phyloP scores from a whole-genome alignment of 2,329 filamentous ascomycete species.

The Talaromyces funiculosus region DNA sequence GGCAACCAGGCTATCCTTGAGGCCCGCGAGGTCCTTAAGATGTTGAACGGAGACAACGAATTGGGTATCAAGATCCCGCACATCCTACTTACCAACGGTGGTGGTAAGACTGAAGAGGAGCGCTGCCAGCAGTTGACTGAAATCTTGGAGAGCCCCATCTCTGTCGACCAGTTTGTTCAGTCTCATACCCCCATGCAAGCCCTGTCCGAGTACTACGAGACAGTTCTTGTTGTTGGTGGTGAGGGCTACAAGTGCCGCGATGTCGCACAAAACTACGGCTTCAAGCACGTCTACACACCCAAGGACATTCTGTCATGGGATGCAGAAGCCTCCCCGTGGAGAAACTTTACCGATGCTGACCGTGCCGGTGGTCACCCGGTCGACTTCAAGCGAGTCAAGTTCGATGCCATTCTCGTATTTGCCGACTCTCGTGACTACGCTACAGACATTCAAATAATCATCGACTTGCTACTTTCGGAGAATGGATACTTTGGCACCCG shows the following conservation, averaged over 20 bases:
- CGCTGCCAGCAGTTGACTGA: conserved; percentile 62
- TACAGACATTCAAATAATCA: conserved; percentile 70
- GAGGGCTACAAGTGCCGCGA: conserved; percentile 70
- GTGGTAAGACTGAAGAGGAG: conserved; percentile 62
- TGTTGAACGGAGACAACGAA: conserved; percentile 70
- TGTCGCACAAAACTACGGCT: conserved; percentile 67
- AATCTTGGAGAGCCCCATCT: conserved; percentile 61
- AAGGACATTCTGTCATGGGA: conserved; percentile 70
- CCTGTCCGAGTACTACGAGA: conserved; percentile 69
- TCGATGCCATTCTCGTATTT: conserved; percentile 70
- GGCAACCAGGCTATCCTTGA: conserved; percentile 65
- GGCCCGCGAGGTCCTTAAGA: conserved; percentile 60
- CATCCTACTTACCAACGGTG: conserved; percentile 71
- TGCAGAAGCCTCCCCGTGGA: conserved; percentile 63
- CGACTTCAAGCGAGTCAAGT: conserved; percentile 66
- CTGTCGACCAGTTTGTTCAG: conserved; percentile 70
- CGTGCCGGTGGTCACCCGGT: conserved; percentile 61
- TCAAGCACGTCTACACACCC: conserved; percentile 66
- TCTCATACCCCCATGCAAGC: conserved; percentile 73
- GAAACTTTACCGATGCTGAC: conserved; percentile 62
- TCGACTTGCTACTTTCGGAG: conserved; percentile 64
- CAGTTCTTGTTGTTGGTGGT: conserved; percentile 68
- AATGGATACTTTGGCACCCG: conserved; percentile 61
- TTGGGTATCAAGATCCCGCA: conserved; percentile 71
- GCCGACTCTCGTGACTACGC: conserved; percentile 69